Evolutionary conservation across 257 asterid genomes (phyloP), one percentile per base, ranked within the genome.

Genomic region (Scutellaria barbata): DNA sequence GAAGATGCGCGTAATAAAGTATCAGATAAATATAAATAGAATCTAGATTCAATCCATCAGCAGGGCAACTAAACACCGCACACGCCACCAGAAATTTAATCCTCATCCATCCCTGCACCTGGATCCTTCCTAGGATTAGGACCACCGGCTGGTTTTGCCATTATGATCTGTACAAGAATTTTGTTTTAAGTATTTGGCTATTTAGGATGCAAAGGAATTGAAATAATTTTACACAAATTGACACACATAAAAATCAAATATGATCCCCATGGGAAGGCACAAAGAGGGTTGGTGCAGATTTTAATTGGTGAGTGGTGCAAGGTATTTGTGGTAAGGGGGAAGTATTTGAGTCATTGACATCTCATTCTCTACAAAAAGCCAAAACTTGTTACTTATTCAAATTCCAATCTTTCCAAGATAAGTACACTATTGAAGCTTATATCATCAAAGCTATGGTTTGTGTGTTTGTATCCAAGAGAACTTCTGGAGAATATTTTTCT

Each of bases 91-190:
- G 18, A 33, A n/a, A 47, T 39, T 75, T 74, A 80, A 74, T 80
- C 87, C 75, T 80, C 89, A 59, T 85, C 87, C 87, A 78, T 77
- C 53, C 76, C 89, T 8, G 79, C 68, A 22, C 71, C 48, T 17
- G 68, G 76, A 22, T 54, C 72, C 45, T 69, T 68, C 71, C 48
- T 82, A 1, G 85, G 87, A 48, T 47, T 82, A 1, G 85, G 87
- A 43, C 87, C 87, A 66, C 89, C 89, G 45, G 89, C 87, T 46
- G 85, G 89, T 74, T 85, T 85, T 40, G 89, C 83, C 89, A 85
- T 82, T 53, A 85, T 85, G 73, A 85, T 82, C 87, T 85, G 81
- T 67, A 65, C 6, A 8, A 43, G 42, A 47, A 59, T 2, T 2
- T 30, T 30, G 37, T 14, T 16, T 4, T 2, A 47, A 17, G 54